phyloP scores from a whole-genome alignment of 768 basidiomycete genomes.

The Tulasnella sp. region DNA sequence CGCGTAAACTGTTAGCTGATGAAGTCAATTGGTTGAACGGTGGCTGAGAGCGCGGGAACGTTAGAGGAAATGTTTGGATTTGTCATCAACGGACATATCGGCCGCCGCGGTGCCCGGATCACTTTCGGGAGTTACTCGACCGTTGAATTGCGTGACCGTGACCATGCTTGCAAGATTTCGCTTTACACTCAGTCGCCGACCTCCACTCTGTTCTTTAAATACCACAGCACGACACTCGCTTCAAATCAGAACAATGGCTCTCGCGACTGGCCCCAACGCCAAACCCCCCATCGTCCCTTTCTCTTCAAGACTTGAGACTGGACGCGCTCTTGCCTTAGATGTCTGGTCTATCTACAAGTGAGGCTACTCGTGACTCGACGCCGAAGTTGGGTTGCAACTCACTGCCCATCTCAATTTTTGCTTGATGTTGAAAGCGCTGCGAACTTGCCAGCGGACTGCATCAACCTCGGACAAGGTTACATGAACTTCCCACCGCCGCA shows the following conservation, averaged over 20 bases:
- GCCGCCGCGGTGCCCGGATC: neutral
- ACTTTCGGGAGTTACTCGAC: conserved; percentile 5
- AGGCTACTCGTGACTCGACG: conserved; percentile 32
- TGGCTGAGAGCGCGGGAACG: neutral
- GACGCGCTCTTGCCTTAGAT: conserved; percentile 73
- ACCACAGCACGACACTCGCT: neutral
- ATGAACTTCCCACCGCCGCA: conserved; percentile 88
- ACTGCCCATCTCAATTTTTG: neutral
- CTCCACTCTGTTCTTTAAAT: neutral
- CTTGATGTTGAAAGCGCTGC: conserved; percentile 53
- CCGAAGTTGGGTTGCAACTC: conserved; percentile 15
- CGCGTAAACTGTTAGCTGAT: neutral
- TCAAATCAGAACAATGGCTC: conserved; percentile 19
- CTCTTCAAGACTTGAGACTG: conserved; percentile 68
- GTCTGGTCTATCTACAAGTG: conserved; percentile 93
- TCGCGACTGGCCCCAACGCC: conserved; percentile 9
- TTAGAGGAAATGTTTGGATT: neutral
- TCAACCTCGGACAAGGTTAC: conserved; percentile 93
- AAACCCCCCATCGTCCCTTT: conserved; percentile 51
- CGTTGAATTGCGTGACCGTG: conserved; percentile 11
- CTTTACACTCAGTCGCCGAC: neutral
- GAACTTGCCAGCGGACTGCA: conserved; percentile 85
- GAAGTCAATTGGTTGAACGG: neutral
- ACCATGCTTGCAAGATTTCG: neutral
- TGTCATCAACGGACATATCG: conserved; percentile 8